Evolutionary conservation across 352 stramenopile genomes (phyloP).

Genomic region (Globisporangium splendens): DNA sequence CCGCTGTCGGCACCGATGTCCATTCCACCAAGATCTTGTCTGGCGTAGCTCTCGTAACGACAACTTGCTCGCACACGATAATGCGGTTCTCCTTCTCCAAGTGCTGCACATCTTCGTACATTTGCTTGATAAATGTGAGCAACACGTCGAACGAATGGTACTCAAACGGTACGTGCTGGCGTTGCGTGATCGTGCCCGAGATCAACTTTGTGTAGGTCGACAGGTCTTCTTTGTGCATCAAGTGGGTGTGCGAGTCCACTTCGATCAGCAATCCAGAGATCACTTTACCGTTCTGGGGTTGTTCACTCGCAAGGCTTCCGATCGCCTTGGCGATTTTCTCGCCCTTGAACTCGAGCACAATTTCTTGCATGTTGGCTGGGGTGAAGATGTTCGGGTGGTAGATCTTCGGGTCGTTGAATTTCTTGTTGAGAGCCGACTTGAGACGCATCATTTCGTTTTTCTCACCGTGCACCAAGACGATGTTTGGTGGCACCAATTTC

Average conservation of each 20-base stretch:
- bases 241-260: slow-evolving; percentile 79
- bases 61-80: slow-evolving; percentile 69
- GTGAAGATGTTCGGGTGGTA: slow-evolving; percentile 83
- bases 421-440: slow-evolving; percentile 90
- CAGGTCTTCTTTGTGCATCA: slow-evolving; percentile 84
- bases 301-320: slow-evolving; percentile 57
- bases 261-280: slow-evolving; percentile 84
- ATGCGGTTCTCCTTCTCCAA: slow-evolving; percentile 57
- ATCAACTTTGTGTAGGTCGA: slow-evolving; percentile 86
- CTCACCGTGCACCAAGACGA: slow-evolving; percentile 96
- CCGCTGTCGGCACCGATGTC: slow-evolving; percentile 90
- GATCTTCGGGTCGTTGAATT: slow-evolving; percentile 86
- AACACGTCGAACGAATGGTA: slow-evolving; percentile 79
- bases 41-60: slow-evolving; percentile 40
- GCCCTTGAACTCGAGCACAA: slow-evolving; percentile 84
- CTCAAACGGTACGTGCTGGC: slow-evolving; percentile 83
- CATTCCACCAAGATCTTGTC: slow-evolving; percentile 77
- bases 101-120: slow-evolving; percentile 75
- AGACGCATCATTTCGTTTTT: slow-evolving; percentile 98
- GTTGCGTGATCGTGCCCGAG: slow-evolving; percentile 75
- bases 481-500: slow-evolving; percentile 90
- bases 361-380: slow-evolving; percentile 85
- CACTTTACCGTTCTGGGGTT: slow-evolving; percentile 74
- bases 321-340: slow-evolving; percentile 89
- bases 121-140: slow-evolving; percentile 74